Percentiles rank a stretch among this genome's conserved stretches.
phyloP scores from a whole-genome alignment of 2,329 filamentous ascomycete species.

The Stagonosporopsis cucurbitacearum region DNA sequence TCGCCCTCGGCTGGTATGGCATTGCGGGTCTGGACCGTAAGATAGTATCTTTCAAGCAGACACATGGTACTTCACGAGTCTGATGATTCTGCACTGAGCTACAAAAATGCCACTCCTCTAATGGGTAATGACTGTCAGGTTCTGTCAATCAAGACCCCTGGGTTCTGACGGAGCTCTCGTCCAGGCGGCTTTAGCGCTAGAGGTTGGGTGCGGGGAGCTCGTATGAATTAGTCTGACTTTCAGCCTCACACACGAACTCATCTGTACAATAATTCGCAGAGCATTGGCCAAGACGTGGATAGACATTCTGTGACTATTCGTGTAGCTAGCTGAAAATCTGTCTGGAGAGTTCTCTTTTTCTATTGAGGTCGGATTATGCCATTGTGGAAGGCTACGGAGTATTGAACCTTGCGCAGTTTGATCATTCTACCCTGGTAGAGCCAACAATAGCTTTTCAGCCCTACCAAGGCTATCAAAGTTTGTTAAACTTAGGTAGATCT shows the following conservation, averaged over 20 bases:
- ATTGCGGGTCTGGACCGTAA: constrained; percentile 9
- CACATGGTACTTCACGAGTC: no score
- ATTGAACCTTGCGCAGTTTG: not conserved
- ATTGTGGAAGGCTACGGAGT: not conserved
- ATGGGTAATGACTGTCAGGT: no score
- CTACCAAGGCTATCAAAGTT: not conserved
- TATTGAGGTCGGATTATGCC: not conserved
- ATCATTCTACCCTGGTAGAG: not conserved
- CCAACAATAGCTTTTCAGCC: not conserved
- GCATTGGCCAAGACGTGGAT: not conserved
- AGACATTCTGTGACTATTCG: not conserved
- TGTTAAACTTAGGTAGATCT: not conserved
- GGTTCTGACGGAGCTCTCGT: not conserved
- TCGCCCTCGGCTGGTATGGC: not conserved
- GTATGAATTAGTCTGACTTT: not conserved
- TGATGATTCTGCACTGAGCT: no score
- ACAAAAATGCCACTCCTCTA: no score
- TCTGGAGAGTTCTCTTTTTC: not conserved
- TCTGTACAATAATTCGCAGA: not conserved
- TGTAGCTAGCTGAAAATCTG: not conserved
- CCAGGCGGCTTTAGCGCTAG: not conserved
- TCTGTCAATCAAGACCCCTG: not conserved
- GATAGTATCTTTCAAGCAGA: no score
- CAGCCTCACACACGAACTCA: not conserved
- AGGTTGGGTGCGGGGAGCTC: constrained; percentile 11